Evolutionary conservation across 768 basidiomycete species (phyloP).

Genomic region (Pulveroboletus ravenelii): DNA sequence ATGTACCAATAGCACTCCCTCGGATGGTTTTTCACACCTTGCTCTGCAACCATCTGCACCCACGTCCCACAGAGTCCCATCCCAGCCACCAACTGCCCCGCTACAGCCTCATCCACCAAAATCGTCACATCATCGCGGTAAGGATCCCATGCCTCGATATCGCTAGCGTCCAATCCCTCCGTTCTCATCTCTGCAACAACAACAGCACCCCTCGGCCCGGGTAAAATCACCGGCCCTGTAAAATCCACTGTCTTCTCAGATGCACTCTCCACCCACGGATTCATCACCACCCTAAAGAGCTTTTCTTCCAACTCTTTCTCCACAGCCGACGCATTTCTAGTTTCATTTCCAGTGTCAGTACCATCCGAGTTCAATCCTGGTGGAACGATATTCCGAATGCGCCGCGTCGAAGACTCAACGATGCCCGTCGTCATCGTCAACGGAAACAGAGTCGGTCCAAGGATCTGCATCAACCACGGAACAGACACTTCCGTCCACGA

Average conservation of each 20-base stretch:
- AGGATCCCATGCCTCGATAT: slow-evolving; percentile 35
- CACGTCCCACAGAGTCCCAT: slow-evolving; percentile 35
- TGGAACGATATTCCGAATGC: slow-evolving; percentile 43
- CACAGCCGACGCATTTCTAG: slow-evolving; percentile 21
- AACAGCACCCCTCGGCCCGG: slow-evolving; percentile 27
- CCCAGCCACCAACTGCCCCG: slow-evolving; percentile 17
- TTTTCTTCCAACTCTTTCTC: slow-evolving; percentile 40
- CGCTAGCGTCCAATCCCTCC: background rate
- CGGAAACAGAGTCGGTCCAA: slow-evolving; percentile 56
- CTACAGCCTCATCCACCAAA: slow-evolving; percentile 21
- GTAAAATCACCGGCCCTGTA: slow-evolving; percentile 29
- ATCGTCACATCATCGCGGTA: slow-evolving; percentile 27
- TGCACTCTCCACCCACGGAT: slow-evolving; percentile 42
- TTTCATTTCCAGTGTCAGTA: background rate
- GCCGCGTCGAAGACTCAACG: slow-evolving; percentile 60
- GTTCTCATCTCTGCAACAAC: slow-evolving; percentile 1
- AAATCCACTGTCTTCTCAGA: slow-evolving; percentile 36
- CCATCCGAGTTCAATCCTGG: slow-evolving; percentile 23
- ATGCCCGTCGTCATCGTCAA: slow-evolving; percentile 56
- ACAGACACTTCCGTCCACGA: slow-evolving; percentile 28
- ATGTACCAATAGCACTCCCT: slow-evolving; percentile 50
- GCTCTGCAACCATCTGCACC: slow-evolving; percentile 29
- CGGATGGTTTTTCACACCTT: slow-evolving; percentile 1
- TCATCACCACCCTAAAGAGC: slow-evolving; percentile 46
- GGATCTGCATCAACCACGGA: slow-evolving; percentile 33